phyloP scores from a whole-genome alignment of 2,329 filamentous ascomycete species.

The Fusarium tjaetaba region DNA sequence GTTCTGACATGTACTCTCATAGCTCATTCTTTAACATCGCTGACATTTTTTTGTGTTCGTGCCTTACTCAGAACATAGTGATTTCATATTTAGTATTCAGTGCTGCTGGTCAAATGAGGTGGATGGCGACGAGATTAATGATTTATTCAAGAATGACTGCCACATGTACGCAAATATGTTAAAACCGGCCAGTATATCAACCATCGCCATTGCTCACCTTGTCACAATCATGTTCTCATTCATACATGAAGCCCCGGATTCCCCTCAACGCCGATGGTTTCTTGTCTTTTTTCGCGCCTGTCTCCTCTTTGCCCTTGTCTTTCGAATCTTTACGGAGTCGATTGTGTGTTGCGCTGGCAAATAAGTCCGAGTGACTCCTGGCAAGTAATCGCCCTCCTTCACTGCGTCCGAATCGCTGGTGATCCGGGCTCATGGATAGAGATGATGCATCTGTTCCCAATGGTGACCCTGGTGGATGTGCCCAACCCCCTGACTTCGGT shows the following conservation, averaged over 20 bases:
- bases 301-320: slow-evolving; percentile 57
- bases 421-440: slow-evolving; percentile 50
- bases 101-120: not conserved
- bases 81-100: not conserved
- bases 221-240: slow-evolving; percentile 22
- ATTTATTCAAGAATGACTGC: not conserved
- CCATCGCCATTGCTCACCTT: not conserved
- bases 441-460: slow-evolving; percentile 46
- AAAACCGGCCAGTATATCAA: not conserved
- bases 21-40: not conserved
- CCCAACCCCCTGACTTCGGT: slow-evolving; percentile 44
- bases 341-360: slow-evolving; percentile 59
- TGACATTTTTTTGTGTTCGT: not conserved
- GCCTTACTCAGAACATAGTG: too few species aligned
- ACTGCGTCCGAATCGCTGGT: slow-evolving; percentile 60
- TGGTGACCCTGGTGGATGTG: slow-evolving; percentile 52
- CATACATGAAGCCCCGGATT: slow-evolving; percentile 52
- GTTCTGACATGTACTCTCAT: not conserved
- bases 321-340: slow-evolving; percentile 59
- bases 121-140: not conserved
- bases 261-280: slow-evolving; percentile 53
- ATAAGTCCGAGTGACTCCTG: slow-evolving; percentile 36
- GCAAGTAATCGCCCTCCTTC: slow-evolving; percentile 43
- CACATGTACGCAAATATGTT: not conserved
- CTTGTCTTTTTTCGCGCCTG: slow-evolving; percentile 49